Evolutionary conservation across 2,329 filamentous ascomycete species (phyloP).

Genomic region (Pleochaeta shiraiana): DNA sequence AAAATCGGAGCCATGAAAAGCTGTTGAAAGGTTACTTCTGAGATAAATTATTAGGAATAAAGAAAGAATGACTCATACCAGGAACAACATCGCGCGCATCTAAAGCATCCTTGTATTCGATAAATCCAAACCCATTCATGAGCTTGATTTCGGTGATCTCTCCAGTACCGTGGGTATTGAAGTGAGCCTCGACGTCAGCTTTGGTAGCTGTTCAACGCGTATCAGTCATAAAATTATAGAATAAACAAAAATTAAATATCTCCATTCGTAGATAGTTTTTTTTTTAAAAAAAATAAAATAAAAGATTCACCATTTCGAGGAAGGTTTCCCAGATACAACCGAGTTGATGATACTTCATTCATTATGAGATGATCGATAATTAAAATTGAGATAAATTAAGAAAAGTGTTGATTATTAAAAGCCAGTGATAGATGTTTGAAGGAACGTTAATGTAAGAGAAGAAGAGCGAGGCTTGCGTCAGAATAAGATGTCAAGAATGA

Average conservation of each 20-base stretch:
- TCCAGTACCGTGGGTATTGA: slow-evolving; percentile 85
- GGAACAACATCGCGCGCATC: slow-evolving; percentile 97
- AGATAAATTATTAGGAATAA: too few relatives aligned
- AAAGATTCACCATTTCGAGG: slow-evolving; percentile 70
- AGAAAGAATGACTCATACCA: slow-evolving; percentile 35
- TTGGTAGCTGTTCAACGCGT: slow-evolving; percentile 94
- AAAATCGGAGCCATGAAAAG: slow-evolving; percentile 82
- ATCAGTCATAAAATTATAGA: too few relatives aligned
- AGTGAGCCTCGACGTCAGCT: slow-evolving; percentile 88
- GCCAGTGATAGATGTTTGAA: too few relatives aligned
- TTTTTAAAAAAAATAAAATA: too few relatives aligned
- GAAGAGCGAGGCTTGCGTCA: too few relatives aligned
- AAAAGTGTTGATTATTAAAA: too few relatives aligned
- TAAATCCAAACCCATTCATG: slow-evolving; percentile 99
- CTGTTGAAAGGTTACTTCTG: slow-evolving; percentile 16
- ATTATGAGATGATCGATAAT: slow-evolving; percentile 19
- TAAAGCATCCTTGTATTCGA: slow-evolving; percentile 97
- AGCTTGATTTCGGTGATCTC: slow-evolving; percentile 98
- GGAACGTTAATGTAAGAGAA: too few relatives aligned
- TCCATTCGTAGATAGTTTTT: too few relatives aligned
- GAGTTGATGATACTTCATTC: slow-evolving; percentile 84
- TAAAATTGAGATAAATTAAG: too few relatives aligned
- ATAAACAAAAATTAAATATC: too few relatives aligned
- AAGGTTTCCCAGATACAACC: slow-evolving; percentile 95
- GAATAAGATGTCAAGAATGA: too few relatives aligned